phyloP scores from a whole-genome alignment of 1,284 basidiomycete genomes.

The Hemileia vastatrix region DNA sequence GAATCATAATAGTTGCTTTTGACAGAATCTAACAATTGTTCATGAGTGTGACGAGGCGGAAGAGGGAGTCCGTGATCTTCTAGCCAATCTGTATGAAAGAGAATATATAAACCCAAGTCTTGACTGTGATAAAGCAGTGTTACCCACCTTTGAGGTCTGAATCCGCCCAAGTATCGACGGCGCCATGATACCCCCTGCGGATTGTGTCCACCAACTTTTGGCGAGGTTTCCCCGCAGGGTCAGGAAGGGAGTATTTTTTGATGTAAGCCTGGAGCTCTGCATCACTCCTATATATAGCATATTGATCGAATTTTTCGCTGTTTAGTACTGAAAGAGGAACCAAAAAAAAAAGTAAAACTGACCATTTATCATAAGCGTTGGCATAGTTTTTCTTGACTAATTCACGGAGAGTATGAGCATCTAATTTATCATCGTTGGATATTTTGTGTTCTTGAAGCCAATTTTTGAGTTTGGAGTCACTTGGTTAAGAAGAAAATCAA shows the following conservation, averaged over 20 bases:
- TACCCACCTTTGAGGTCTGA: conserved; percentile 24
- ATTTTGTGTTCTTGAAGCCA: conserved; percentile 67
- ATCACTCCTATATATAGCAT: conserved; percentile 25
- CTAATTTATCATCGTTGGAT: conserved; percentile 47
- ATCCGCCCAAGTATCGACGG: conserved; percentile 26
- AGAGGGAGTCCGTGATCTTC: conserved; percentile 21
- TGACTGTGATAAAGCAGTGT: too few relatives aligned
- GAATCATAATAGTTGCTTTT: conserved; percentile 58
- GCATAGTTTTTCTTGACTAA: conserved; percentile 35
- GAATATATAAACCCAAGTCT: too few relatives aligned
- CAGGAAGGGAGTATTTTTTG: conserved; percentile 23
- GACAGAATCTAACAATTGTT: conserved; percentile 49
- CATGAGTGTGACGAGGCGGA: conserved; percentile 22
- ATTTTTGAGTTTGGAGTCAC: conserved; percentile 50
- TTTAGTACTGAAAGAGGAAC: background rate
- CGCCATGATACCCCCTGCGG: conserved; percentile 28
- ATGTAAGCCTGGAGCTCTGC: conserved; percentile 27
- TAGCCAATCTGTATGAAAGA: conserved; percentile 24
- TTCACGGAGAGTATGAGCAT: conserved; percentile 33
- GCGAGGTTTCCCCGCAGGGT: conserved; percentile 25
- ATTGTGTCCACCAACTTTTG: conserved; percentile 26
- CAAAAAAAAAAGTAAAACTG: background rate
- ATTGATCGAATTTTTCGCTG: background rate
- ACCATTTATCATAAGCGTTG: conserved; percentile 27
- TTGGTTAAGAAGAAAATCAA: background rate